Percentiles rank a stretch among this genome's conserved stretches.
These are phyloP conservation scores for Zalaria obscura DNA, from an alignment of 2,329 filamentous ascomycete genomes.

Conservation along the genomic window DNA sequence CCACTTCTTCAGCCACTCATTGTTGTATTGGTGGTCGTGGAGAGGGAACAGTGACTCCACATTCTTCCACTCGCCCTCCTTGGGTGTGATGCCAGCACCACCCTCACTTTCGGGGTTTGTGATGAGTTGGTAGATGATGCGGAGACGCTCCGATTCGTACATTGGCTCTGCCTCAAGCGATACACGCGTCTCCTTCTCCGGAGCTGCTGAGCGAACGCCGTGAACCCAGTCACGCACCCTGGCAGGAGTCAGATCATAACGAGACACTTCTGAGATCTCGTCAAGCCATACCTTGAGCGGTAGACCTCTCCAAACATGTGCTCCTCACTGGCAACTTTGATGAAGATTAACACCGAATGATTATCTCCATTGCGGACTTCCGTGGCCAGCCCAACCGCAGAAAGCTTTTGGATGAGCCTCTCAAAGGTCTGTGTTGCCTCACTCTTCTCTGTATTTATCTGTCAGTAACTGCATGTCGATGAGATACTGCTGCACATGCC, in stretches of 20 bases:
- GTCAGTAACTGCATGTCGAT: background rate
- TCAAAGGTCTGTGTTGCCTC: conserved; percentile 64
- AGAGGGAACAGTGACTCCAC: conserved; percentile 35
- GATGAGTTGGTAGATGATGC: conserved; percentile 70
- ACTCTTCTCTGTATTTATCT: conserved; percentile 54
- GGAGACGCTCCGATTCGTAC: conserved; percentile 74
- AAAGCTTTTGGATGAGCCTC: conserved; percentile 61
- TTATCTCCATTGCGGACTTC: conserved; percentile 73
- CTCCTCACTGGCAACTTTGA: conserved; percentile 61
- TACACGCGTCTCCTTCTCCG: conserved; percentile 55
- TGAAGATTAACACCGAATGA: conserved; percentile 66
- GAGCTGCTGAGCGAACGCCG: conserved; percentile 66
- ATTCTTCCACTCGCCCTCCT: conserved; percentile 35
- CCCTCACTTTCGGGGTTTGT: conserved; percentile 33
- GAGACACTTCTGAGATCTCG: background rate
- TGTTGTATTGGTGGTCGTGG: conserved; percentile 37
- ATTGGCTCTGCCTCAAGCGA: conserved; percentile 61
- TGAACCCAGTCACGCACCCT: conserved; percentile 91
- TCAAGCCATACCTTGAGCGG: conserved; percentile 47
- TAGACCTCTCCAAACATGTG: conserved; percentile 72
- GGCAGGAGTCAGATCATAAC: conserved; percentile 1
- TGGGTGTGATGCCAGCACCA: conserved; percentile 36
- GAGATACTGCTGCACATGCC: conserved; percentile 22
- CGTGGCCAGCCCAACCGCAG: conserved; percentile 66
- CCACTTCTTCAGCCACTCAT: conserved; percentile 40